These are phyloP conservation scores for Amanita inopinata DNA, from an alignment of 768 basidiomycete genomes.

Conservation along the genomic window DNA sequence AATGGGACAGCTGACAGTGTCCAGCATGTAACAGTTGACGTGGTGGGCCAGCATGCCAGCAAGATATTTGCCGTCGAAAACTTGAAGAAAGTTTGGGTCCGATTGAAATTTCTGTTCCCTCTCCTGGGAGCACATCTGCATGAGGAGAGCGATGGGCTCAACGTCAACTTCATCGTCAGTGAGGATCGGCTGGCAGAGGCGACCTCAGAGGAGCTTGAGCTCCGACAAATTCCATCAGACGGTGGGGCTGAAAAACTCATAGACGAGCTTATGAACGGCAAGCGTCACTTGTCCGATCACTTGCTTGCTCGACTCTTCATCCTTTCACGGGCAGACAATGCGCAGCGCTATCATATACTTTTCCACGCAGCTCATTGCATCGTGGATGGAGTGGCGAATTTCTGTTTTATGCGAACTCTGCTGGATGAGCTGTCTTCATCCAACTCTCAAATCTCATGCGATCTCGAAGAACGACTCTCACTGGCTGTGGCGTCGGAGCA, in stretches of 20 bases:
- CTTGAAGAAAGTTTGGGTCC: constrained; percentile 27
- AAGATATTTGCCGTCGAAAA: constrained; percentile 16
- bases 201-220: constrained; percentile 24
- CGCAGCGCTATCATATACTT: constrained; percentile 25
- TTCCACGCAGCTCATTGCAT: constrained; percentile 31
- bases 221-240: constrained; percentile 17
- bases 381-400: constrained; percentile 28
- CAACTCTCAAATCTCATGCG: constrained; percentile 8
- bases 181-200: constrained; percentile 21
- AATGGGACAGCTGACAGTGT: constrained; percentile 27
- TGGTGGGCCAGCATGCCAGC: constrained; percentile 4
- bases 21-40: constrained; percentile 18
- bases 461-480: constrained; percentile 26
- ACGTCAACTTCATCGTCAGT: constrained; percentile 26
- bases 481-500: constrained; percentile 22
- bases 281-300: constrained; percentile 23
- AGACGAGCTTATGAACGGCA: constrained; percentile 17
- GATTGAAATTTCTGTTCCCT: constrained; percentile 32
- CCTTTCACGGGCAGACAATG: constrained; percentile 22
- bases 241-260: constrained; percentile 19
- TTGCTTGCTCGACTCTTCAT: constrained; percentile 26
- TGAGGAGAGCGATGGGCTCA: constrained; percentile 13
- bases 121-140: constrained; percentile 27
- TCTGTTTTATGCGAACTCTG: constrained; percentile 24
- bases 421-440: constrained; percentile 24